These are phyloP conservation scores for Pestalotiopsis sp. DNA, from an alignment of 2,329 filamentous ascomycete genomes.

Conservation along the genomic window DNA sequence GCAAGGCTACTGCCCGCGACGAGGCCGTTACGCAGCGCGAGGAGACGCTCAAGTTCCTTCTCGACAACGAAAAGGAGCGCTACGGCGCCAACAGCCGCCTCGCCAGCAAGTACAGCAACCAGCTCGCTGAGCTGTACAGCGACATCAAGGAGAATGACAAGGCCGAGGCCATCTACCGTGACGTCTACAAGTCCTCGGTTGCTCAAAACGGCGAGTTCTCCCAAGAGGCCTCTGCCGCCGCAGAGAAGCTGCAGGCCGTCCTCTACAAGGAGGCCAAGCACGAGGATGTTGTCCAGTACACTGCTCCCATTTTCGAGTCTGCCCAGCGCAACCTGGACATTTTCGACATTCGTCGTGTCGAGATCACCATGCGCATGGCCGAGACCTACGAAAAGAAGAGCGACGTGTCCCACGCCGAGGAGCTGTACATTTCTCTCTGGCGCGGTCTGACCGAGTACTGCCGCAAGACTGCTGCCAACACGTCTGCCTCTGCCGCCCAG, in stretches of 20 bases:
- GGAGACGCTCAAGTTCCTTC: slow-evolving; percentile 20
- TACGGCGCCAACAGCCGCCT: slow-evolving; percentile 16
- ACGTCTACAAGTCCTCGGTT: neutral
- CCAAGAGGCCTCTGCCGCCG: neutral
- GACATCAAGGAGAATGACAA: slow-evolving; percentile 17
- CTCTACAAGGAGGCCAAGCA: neutral
- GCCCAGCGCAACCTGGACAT: slow-evolving; percentile 11
- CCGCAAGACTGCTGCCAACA: slow-evolving; percentile 15
- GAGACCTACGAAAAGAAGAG: slow-evolving; percentile 16
- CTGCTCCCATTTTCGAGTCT: slow-evolving; percentile 19
- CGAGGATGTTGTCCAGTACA: slow-evolving; percentile 17
- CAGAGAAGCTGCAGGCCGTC: neutral
- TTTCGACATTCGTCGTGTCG: neutral
- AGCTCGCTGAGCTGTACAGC: slow-evolving; percentile 21
- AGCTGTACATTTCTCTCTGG: slow-evolving; percentile 25
- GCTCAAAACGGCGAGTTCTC: neutral
- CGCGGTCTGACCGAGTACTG: slow-evolving; percentile 21
- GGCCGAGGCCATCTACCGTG: neutral
- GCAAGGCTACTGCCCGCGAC: neutral
- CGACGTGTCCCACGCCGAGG: slow-evolving; percentile 21
- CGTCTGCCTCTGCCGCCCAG: slow-evolving; percentile 13
- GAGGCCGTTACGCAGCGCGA: slow-evolving; percentile 15
- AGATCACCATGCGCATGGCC: neutral
- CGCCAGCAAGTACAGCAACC: slow-evolving; percentile 19
- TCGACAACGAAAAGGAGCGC: slow-evolving; percentile 20